Conservation (phyloP, 2,329 filamentous ascomycete genomes). For the Cladosporium austrohemisphaericum region DNA sequence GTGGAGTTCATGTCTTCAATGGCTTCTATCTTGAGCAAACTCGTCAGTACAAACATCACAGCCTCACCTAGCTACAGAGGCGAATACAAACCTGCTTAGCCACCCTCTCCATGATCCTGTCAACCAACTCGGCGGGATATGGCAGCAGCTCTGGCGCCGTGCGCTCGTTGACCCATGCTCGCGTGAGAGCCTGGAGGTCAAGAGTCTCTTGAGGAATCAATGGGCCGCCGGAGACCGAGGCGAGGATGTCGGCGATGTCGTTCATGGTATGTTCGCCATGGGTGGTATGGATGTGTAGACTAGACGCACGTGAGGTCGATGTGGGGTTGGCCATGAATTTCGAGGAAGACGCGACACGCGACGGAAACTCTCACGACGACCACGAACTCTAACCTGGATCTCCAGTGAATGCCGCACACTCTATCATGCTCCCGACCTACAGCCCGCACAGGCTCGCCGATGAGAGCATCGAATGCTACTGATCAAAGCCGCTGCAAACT, state of each 20-base stretch:
- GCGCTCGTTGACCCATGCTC: conserved; percentile 89
- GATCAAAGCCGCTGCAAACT: too few species aligned
- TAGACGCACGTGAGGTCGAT: too few species aligned
- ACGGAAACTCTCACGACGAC: background rate
- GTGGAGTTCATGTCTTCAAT: conserved; percentile 66
- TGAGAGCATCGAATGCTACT: too few species aligned
- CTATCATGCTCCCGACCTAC: too few species aligned
- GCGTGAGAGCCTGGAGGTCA: conserved; percentile 84
- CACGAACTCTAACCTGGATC: background rate
- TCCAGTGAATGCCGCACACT: too few species aligned
- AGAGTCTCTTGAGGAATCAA: conserved; percentile 47
- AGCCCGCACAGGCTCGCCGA: too few species aligned
- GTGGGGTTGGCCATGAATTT: too few species aligned
- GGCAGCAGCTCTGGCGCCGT: conserved; percentile 83
- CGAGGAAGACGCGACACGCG: conserved; percentile 3
- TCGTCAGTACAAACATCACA: conserved; percentile 7
- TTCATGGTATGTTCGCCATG: conserved; percentile 15
- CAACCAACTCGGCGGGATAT: conserved; percentile 73
- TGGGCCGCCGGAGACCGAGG: conserved; percentile 41
- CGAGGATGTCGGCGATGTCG: conserved; percentile 52
- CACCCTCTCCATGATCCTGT: conserved; percentile 68
- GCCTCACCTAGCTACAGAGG: background rate
- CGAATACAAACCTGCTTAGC: conserved; percentile 23
- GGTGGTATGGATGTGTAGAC: background rate
- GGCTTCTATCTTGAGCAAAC: conserved; percentile 23